Percentiles rank a stretch among this genome's conserved stretches.
These are phyloP conservation scores for Colletotrichum endophyticum DNA, from an alignment of 2,329 filamentous ascomycete genomes.

Conservation along the genomic window DNA sequence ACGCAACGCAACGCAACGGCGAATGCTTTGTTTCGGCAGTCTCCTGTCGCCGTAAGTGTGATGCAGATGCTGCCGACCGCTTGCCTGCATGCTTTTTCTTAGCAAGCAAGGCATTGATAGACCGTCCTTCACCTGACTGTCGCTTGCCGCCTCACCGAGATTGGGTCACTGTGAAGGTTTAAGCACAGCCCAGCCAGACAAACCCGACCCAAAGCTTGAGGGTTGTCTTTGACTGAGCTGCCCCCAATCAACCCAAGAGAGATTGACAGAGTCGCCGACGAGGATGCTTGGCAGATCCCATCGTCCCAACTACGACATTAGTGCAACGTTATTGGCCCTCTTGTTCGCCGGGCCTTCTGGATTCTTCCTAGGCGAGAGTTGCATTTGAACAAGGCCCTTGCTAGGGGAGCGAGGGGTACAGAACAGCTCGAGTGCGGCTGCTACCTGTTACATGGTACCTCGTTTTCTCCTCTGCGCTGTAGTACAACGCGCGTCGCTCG, in stretches of 20 bases:
- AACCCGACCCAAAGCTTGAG: neutral
- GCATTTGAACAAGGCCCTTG: neutral
- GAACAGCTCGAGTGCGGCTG: neutral
- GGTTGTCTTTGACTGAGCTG: neutral
- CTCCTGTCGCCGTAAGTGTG: neutral
- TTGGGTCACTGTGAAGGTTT: neutral
- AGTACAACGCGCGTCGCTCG: neutral
- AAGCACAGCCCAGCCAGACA: neutral
- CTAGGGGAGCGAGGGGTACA: neutral
- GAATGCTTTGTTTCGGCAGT: neutral
- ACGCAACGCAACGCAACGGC: neutral
- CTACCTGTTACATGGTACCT: neutral
- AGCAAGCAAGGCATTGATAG: neutral
- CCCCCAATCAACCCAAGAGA: neutral
- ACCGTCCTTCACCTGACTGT: neutral
- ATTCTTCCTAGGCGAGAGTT: neutral
- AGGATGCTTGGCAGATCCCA: neutral
- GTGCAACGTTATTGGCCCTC: neutral
- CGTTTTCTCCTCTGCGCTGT: neutral
- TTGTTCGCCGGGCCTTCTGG: neutral
- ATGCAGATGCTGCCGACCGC: neutral
- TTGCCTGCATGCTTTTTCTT: neutral
- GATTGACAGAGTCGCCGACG: neutral
- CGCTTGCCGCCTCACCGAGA: constrained; percentile 7
- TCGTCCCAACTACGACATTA: neutral